Evolutionary conservation across 192 early-diverging fungal species (phyloP), one percentile per base, ranked within the genome.

Genomic region (Backusella circina): DNA sequence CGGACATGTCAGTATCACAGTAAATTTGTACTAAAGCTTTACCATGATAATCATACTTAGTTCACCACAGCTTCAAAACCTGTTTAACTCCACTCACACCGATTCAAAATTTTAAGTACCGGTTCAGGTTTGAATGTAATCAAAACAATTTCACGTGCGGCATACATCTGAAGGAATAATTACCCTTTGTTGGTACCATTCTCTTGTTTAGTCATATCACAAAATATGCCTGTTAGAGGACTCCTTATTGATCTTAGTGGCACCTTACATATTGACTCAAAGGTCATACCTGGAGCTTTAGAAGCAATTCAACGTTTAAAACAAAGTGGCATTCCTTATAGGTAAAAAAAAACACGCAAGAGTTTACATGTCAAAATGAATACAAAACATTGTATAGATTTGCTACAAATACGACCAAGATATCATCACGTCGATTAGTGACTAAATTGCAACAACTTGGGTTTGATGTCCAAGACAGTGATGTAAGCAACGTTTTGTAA

Each of bases 321-420:
- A 15, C 33, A 72, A 10, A 79, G 82, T 13, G 87, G 89, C 0
- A 83, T 93, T 70, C 84, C 86, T 4, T 82, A 85, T 75, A 76
- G 74, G 69, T 78, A 75, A 70, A 28, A 35, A 23, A 32, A 35
- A 18, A 39, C 32, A 5, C 15, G 12, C 41, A 41, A 33, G 36
- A 51, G 47, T 35, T 5, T 47, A 1, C 7, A n/a, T 21, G 13
- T 67, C 21, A 37, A 28, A 73, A 16, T 36, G 23, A 37, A 8
- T 65, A 65, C 18, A 54, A 21, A 12, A 15, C 30, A 6, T 37
- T 86, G 81, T 75, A 88, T 41, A 83, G 90, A 2, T 96, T 96
- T 80, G 91, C 93, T n/a, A 94, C 94, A 57, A 97, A 97, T 81
- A 96, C 95, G 1, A 96, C 96, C 18, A 94, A 94, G 70, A 87